Base-by-base conservation (phyloP, 2,329 filamentous ascomycete genomes). In the Aspergillus puulaauensis region DNA sequence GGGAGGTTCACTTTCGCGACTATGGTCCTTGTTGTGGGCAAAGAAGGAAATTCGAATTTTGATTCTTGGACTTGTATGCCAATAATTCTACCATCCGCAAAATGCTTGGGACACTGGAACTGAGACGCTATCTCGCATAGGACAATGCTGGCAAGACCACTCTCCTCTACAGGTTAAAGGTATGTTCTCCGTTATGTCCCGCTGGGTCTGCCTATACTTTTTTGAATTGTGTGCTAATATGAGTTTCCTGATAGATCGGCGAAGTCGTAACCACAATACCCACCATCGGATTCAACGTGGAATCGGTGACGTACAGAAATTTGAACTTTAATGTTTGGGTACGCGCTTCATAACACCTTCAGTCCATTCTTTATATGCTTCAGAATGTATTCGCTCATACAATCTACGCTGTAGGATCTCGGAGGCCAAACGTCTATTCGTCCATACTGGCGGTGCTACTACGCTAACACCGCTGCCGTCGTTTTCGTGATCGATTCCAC, bases 141-240 rank as follows among this genome's bases (percentile, higher is more conserved):
- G 95, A 99, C 78, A 98, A 98, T 77, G 95, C 95, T 48, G 95
- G 95, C 75, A 99, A 99, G 81, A 99, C 95, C 44, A 99, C 95
- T 33, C 83, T 99, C 59, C 82, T 99, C 58, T 99, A 99, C 81
- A 90, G 93, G 77, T 81, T 99, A 67, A 97, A 97, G 89, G 91
- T 96, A 76, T 48, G 69, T 54, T 51, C 35, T 35, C 9, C 35
- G 14, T 14, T 37, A 24, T 31, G 6, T n/a, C 43, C 19, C n/a
- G n/a, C 27, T 6, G 4, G 5, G 8, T 23, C 2, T 33, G 12
- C 7, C 15, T 12, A 23, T 40, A 31, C 8, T 1, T 27, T 15
- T 19, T 15, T 31, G 23, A 15, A 39, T 31, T 19, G 9, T 11
- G 47, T 52, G 21, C 54, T 61, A 23, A 61, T 37, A 9, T 23